These are phyloP conservation scores for Neurospora sp. DNA, from an alignment of 495 filamentous ascomycete species.

Conservation along the genomic window DNA sequence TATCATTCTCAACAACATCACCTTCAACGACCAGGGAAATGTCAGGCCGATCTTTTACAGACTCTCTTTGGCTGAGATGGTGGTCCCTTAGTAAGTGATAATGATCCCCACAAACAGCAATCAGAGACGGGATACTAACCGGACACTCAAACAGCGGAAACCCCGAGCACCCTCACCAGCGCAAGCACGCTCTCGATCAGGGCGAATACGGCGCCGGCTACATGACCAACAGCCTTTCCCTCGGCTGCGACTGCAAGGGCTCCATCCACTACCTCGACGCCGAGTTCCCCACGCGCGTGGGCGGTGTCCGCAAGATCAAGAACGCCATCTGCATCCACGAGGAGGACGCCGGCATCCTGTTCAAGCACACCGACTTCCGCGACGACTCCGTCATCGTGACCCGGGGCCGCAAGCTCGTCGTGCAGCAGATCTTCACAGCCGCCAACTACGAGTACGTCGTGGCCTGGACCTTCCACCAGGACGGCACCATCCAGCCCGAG, in stretches of 20 bases:
- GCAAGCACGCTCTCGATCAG: conserved; percentile 90
- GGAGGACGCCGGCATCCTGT: conserved; percentile 86
- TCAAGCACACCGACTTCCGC: conserved; percentile 95
- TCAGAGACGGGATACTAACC: not conserved
- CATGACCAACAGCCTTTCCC: conserved; percentile 84
- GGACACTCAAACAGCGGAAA: conserved; percentile 43
- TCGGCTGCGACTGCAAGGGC: conserved; percentile 94
- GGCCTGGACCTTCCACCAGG: conserved; percentile 90
- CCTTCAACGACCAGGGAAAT: conserved; percentile 77
- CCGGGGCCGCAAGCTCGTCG: conserved; percentile 74
- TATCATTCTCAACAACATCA: conserved; percentile 84
- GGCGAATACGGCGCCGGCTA: conserved; percentile 93
- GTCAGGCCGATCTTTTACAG: conserved; percentile 79
- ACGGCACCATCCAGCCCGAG: conserved; percentile 88
- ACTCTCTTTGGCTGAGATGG: conserved; percentile 92
- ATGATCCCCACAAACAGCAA: not conserved
- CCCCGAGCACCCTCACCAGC: conserved; percentile 83
- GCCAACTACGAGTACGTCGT: conserved; percentile 96
- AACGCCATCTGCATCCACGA: conserved; percentile 98
- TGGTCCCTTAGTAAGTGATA: conserved; percentile 59
- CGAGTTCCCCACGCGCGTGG: conserved; percentile 72
- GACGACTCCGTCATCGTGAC: conserved; percentile 83
- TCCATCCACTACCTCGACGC: conserved; percentile 85
- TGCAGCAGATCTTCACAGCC: conserved; percentile 92
- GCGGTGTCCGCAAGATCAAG: conserved; percentile 69